Evolutionary conservation across 2,329 filamentous ascomycete genomes (phyloP).

Genomic region (Xylariaceae sp.): DNA sequence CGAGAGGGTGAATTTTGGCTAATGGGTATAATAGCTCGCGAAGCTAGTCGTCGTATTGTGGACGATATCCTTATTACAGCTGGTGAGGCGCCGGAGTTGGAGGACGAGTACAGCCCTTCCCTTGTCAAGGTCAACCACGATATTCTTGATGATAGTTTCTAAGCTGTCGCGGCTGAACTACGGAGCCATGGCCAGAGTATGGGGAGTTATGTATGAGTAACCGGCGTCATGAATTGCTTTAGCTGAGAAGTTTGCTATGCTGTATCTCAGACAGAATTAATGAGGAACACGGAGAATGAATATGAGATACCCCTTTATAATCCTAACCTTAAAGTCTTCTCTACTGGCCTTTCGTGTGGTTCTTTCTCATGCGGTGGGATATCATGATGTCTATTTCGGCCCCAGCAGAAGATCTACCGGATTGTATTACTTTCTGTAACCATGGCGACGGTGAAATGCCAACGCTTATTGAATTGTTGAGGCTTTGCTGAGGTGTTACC

Average conservation of each 20-base stretch:
- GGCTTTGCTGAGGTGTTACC: neutral
- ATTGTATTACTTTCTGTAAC: no score
- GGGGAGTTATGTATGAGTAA: neutral
- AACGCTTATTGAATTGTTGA: no score
- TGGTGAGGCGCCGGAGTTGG: slow-evolving; percentile 49
- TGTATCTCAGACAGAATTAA: neutral
- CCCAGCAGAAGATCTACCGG: no score
- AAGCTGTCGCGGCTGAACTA: slow-evolving; percentile 3
- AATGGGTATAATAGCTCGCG: slow-evolving; percentile 58
- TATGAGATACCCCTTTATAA: neutral
- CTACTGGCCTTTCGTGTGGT: no score
- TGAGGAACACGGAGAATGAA: neutral
- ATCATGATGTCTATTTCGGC: no score
- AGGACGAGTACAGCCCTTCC: slow-evolving; percentile 58
- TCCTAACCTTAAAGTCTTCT: no score
- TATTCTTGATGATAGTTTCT: slow-evolving; percentile 59
- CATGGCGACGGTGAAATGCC: no score
- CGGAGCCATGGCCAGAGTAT: neutral
- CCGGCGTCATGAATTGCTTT: neutral
- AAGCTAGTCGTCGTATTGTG: slow-evolving; percentile 76
- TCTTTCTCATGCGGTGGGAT: no score
- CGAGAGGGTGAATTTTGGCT: neutral
- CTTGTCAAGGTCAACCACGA: slow-evolving; percentile 61
- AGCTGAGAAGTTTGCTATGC: neutral
- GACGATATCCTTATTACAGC: slow-evolving; percentile 74